These are phyloP conservation scores for Aegle marmelos DNA, from an alignment of 345 rosid species.

Conservation along the genomic window DNA sequence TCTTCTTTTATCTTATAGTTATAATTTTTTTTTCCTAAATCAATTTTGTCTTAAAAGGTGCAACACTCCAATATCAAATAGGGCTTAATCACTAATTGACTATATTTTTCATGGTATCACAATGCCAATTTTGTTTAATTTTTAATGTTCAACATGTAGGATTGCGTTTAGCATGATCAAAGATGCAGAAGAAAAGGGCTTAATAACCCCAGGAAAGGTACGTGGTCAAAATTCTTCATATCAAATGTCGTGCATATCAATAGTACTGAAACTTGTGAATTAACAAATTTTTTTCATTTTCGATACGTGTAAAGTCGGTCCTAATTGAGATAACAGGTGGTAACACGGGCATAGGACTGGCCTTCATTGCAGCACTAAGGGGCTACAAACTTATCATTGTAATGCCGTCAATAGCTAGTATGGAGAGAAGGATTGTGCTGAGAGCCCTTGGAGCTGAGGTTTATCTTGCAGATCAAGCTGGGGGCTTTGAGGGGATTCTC, in stretches of 20 bases:
- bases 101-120: neutral
- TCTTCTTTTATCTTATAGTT: too few relatives aligned
- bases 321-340: constrained; percentile 62
- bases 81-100: neutral
- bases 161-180: constrained; percentile 57
- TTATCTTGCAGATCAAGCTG: constrained; percentile 43
- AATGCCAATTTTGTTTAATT: too few relatives aligned
- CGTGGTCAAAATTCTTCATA: neutral
- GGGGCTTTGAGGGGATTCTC: constrained; percentile 38
- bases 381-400: constrained; percentile 58
- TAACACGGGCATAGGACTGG: constrained; percentile 79
- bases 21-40: too few relatives aligned
- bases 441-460: constrained; percentile 78
- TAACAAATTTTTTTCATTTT: neutral
- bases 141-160: constrained; percentile 13
- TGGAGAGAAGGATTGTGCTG: constrained; percentile 60
- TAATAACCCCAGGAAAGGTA: constrained; percentile 63
- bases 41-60: rapidly evolving
- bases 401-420: constrained; percentile 54
- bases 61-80: rapidly evolving
- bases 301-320: constrained; percentile 31
- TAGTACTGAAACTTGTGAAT: neutral
- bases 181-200: constrained; percentile 68
- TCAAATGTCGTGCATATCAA: neutral
- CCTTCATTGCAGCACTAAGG: constrained; percentile 56